A percentile compares a stretch with the other conserved stretches of the same genome.
These are phyloP conservation scores for Grigorovia yakushimaensis DNA, from an alignment of 805 yeast species.

Conservation along the genomic window DNA sequence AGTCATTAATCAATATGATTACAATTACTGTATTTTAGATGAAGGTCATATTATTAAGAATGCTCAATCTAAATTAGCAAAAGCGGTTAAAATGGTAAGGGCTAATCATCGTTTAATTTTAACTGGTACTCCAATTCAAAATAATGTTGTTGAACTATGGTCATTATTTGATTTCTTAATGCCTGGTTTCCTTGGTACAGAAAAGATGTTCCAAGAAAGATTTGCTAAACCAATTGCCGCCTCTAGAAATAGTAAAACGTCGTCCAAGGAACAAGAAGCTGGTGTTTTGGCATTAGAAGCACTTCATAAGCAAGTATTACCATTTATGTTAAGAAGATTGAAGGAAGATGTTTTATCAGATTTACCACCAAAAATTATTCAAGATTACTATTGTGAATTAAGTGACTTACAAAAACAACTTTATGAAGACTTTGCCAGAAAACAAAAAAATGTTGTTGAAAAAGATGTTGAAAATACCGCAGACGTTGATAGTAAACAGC, in stretches of 20 bases:
- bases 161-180: constrained; percentile 92
- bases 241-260: constrained; percentile 76
- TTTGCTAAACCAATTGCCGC: constrained; percentile 98
- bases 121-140: constrained; percentile 97
- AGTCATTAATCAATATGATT: constrained; percentile 47
- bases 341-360: constrained; percentile 95
- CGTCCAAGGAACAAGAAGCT: constrained; percentile 89
- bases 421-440: constrained; percentile 80
- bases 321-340: constrained; percentile 89
- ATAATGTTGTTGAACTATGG: constrained; percentile 94
- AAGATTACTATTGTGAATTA: constrained; percentile 93
- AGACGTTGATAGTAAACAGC: constrained; percentile 59
- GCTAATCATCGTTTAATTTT: constrained; percentile 87
- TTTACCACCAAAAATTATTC: constrained; percentile 95
- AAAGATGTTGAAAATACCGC: constrained; percentile 46
- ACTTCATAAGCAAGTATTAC: constrained; percentile 89
- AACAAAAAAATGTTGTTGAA: constrained; percentile 65
- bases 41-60: constrained; percentile 98
- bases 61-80: constrained; percentile 76
- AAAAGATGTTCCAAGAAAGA: constrained; percentile 84
- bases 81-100: constrained; percentile 69
- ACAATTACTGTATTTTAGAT: constrained; percentile 90
- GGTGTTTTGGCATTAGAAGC: constrained; percentile 96
- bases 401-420: constrained; percentile 82
- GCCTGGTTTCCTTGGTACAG: constrained; percentile 98